Conservation (phyloP, 257 asterid species). For the Linderniella brevidens region DNA sequence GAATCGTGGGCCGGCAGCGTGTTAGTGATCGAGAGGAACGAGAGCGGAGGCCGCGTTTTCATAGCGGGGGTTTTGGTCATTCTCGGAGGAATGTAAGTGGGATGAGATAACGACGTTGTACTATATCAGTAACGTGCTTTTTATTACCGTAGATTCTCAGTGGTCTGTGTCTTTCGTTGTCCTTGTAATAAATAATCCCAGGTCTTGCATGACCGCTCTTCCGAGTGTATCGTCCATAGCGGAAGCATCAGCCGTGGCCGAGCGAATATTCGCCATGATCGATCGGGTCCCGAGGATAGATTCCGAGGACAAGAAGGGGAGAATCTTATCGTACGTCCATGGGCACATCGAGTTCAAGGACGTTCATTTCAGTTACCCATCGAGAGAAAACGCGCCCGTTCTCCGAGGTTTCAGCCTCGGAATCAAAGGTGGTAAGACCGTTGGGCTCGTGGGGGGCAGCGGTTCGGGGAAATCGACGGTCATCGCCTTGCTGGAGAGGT, state of each 20-base stretch:
- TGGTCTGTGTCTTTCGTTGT: too few relatives aligned
- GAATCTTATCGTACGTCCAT: slow-evolving; percentile 21
- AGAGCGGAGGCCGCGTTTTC: slow-evolving; percentile 55
- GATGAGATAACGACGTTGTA: slow-evolving; percentile 1
- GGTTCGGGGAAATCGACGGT: slow-evolving; percentile 92
- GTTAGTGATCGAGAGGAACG: slow-evolving; percentile 44
- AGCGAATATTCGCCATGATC: slow-evolving; percentile 49
- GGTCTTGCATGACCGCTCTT: slow-evolving; percentile 31
- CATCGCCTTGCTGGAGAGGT: slow-evolving; percentile 62
- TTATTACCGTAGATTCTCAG: too few relatives aligned
- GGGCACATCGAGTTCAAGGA: slow-evolving; percentile 67
- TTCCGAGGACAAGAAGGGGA: slow-evolving; percentile 55
- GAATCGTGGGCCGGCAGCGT: slow-evolving; percentile 66
- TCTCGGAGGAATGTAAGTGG: slow-evolving; percentile 73
- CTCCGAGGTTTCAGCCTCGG: slow-evolving; percentile 43
- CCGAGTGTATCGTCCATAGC: slow-evolving; percentile 56
- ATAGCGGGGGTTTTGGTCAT: slow-evolving; percentile 34
- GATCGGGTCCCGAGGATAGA: slow-evolving; percentile 65
- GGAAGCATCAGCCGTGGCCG: slow-evolving; percentile 71
- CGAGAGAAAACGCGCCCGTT: slow-evolving; percentile 56
- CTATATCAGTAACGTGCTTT: too few relatives aligned
- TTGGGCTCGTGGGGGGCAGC: slow-evolving; percentile 89
- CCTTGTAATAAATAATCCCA: too few relatives aligned
- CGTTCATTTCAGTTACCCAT: slow-evolving; percentile 53
- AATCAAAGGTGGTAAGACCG: slow-evolving; percentile 53